Percentiles rank a stretch among this genome's conserved stretches.
phyloP scores from a whole-genome alignment of 495 filamentous ascomycete genomes.

The Haplographium delicatum region DNA sequence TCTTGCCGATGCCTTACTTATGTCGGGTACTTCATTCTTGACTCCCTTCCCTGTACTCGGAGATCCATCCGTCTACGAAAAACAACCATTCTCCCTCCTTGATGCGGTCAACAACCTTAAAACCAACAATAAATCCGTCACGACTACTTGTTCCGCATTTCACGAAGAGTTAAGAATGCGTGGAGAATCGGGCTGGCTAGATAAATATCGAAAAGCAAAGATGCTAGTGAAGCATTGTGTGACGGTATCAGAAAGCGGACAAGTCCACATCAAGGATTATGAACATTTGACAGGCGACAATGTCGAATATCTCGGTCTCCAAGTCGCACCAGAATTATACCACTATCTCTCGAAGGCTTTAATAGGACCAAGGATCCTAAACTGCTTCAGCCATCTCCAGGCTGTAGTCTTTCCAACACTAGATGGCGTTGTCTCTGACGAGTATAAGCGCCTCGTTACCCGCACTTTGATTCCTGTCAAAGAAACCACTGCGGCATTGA shows the following conservation, averaged over 20 bases:
- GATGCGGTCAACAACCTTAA: constrained; percentile 71
- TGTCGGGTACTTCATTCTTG: constrained; percentile 78
- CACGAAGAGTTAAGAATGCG: constrained; percentile 64
- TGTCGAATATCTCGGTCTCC: constrained; percentile 83
- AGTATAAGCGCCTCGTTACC: constrained; percentile 76
- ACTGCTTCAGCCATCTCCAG: constrained; percentile 73
- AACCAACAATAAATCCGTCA: constrained; percentile 54
- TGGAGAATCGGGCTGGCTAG: constrained; percentile 70
- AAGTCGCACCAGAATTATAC: constrained; percentile 86
- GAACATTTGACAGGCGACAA: constrained; percentile 70
- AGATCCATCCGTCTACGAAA: constrained; percentile 35
- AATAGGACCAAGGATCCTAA: constrained; percentile 71
- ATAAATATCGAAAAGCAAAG: constrained; percentile 76
- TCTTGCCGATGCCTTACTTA: constrained; percentile 78
- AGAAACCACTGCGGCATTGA: constrained; percentile 65
- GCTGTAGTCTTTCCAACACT: constrained; percentile 70
- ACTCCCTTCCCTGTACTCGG: constrained; percentile 70
- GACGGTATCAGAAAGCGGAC: constrained; percentile 71
- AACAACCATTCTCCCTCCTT: constrained; percentile 50
- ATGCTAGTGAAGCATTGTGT: constrained; percentile 70
- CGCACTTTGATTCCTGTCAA: constrained; percentile 65
- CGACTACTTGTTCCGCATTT: constrained; percentile 60
- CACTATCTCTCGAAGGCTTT: constrained; percentile 84
- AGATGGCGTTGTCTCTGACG: constrained; percentile 71
- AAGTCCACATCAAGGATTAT: constrained; percentile 64